phyloP scores from a whole-genome alignment of 352 stramenopile species.

The Phytophthora pluvialis region DNA sequence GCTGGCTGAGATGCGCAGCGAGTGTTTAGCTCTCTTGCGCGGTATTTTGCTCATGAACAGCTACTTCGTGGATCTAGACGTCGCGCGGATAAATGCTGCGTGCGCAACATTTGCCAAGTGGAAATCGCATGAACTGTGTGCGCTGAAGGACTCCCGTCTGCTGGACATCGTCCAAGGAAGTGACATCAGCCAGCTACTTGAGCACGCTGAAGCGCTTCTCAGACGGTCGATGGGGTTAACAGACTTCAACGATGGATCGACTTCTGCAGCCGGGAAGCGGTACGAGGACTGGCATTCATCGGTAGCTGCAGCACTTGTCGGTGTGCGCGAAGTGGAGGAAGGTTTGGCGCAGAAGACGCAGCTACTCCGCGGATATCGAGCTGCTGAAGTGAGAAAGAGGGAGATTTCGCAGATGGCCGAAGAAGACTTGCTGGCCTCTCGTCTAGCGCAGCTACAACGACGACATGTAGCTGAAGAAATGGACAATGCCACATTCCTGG shows the following conservation, averaged over 20 bases:
- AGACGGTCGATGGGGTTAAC: constrained; percentile 51
- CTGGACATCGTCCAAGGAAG: constrained; percentile 45
- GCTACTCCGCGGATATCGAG: constrained; percentile 43
- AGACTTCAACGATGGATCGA: constrained; percentile 50
- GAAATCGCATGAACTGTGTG: constrained; percentile 45
- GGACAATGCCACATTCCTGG: constrained; percentile 34
- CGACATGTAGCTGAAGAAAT: constrained; percentile 27
- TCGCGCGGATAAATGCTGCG: constrained; percentile 51
- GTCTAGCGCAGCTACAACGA: constrained; percentile 17
- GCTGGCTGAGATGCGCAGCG: constrained; percentile 42
- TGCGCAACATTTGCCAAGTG: constrained; percentile 36
- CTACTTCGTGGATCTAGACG: constrained; percentile 67
- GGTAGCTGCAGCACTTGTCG: constrained; percentile 34
- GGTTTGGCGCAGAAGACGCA: constrained; percentile 43
- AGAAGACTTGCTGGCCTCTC: constrained; percentile 45
- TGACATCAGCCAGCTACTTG: constrained; percentile 46
- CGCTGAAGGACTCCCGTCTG: constrained; percentile 46
- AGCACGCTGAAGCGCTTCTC: constrained; percentile 38
- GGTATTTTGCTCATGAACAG: constrained; percentile 63
- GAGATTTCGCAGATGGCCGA: constrained; percentile 46
- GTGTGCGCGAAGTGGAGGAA: constrained; percentile 43
- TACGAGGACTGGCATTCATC: constrained; percentile 64
- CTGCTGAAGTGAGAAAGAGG: constrained; percentile 33
- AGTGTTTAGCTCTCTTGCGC: constrained; percentile 53
- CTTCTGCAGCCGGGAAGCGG: constrained; percentile 38